phyloP scores from a whole-genome alignment of 2,329 filamentous ascomycete genomes.

The Neodidymelliopsis sp. region DNA sequence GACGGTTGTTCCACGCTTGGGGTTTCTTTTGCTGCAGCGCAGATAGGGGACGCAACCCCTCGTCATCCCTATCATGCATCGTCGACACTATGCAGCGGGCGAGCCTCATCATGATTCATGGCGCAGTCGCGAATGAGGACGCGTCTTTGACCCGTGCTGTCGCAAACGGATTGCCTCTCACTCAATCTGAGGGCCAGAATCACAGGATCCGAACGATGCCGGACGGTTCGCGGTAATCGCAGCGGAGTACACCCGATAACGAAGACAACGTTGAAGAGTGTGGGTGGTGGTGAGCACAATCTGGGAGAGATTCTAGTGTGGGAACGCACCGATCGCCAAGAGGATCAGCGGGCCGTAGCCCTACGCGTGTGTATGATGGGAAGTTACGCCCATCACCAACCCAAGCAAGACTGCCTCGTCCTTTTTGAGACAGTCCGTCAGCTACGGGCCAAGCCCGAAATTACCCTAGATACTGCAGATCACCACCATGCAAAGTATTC shows the following conservation, averaged over 20 bases:
- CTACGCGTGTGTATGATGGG: constrained; percentile 2
- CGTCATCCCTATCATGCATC: constrained; percentile 7
- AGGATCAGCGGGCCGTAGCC: constrained; percentile 12
- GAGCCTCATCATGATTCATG: constrained; percentile 12
- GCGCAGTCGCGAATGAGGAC: constrained; percentile 4
- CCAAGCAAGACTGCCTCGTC: constrained; percentile 1
- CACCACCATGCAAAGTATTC: not conserved
- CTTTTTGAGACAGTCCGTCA: not conserved
- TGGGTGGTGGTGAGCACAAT: constrained; percentile 1
- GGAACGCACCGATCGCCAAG: constrained; percentile 15
- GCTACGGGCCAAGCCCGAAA: constrained; percentile 11
- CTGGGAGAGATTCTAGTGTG: constrained; percentile 2
- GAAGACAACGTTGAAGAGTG: not conserved
- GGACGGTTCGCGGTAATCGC: not conserved
- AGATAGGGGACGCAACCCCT: constrained; percentile 15
- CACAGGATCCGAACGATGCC: not conserved
- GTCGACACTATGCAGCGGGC: not conserved
- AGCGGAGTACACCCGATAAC: not conserved
- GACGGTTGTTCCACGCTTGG: constrained; percentile 18
- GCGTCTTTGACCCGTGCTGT: constrained; percentile 2
- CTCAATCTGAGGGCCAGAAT: not conserved
- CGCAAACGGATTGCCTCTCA: not conserved
- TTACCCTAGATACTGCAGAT: constrained; percentile 11
- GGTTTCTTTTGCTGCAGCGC: constrained; percentile 12
- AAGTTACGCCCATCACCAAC: constrained; percentile 1